Base-by-base conservation (phyloP, 2,329 filamentous ascomycete genomes). In the Beauveria scarabaeidicola region DNA sequence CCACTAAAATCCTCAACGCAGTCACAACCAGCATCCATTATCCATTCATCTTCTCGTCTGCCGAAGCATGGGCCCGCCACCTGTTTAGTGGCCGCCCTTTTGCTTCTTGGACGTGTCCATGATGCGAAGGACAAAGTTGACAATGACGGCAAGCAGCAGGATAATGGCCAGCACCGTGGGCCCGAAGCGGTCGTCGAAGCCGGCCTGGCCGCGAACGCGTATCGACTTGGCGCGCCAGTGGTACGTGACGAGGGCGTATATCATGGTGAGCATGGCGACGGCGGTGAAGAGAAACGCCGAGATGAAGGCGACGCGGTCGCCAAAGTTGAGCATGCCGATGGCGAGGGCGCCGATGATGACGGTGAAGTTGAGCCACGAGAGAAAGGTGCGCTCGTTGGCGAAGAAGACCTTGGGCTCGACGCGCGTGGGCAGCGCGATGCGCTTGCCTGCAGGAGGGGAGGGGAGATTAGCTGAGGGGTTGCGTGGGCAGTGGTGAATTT, bases 401-500 rank as follows among this genome's bases (percentile, higher is more conserved):
- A 99, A 99, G 85, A 97, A 99, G 80, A 99, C 94, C 78, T 99
- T 99, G 69, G 94, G 94, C 77, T 99, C 94, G 75, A 99, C 93
- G 67, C 94, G 91, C 62, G 93, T 97, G 61, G 94, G 94, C 65
- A 99, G 90, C 69, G 94, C 93, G 73, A 99, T 97, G 72, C 93
- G 91, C 80, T 99, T 99, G 83, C 93, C 93, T 96, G 68, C 17
- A 17, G 21, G 47, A 32, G 36, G 38, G 63, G 69, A 62, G 67
- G 15, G 32, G 3, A 52, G 15, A 29, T 43, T 55, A 51, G 44
- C 32, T 8, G 44, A n/a, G 23, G 32, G 27, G 17, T 10, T 40
- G 13, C 13, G 13, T 8, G 32, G 36, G 21, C 32, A 36, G 32
- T 36, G 36, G 41, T 57, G 50, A 55, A 55, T 29, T 41, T 23